Evolutionary conservation across 2,329 filamentous ascomycete genomes (phyloP), one percentile per base, ranked within the genome.

Genomic region (Fusarium sp.): DNA sequence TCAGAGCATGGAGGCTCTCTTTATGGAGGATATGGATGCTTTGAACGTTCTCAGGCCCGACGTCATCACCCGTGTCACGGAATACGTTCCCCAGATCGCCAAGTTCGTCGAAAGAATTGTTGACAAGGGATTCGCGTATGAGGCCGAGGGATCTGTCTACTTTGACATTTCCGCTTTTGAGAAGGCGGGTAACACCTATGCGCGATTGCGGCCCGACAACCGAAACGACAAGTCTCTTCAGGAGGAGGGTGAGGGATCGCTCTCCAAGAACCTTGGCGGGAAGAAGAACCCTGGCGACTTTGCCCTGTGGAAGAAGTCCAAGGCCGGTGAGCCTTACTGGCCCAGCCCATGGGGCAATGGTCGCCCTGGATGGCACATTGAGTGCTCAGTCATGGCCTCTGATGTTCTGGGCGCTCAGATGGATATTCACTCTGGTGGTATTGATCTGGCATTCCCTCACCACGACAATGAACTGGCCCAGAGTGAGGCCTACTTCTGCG

Each of bases 381-480:
- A 97, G 82, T 97, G 95, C 88, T 94, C 91, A 1, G 93, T 93
- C 14, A 97, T 98, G 95, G 93, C 94, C 0, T 95, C 92, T 2
- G 92, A 94, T 69, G 87, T 93, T n/a, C 83, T 98, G 1, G 94
- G 94, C 5, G 85, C 89, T 27, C 86, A 90, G 66, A 93, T 98
- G 84, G 95, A 98, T 78, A 92, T 97, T 58, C 95, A 97, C 79
- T 96, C 93, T 20, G 94, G 95, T 27, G 95, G 95, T 62, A 91
- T 97, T 65, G 95, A 98, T 78, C 85, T 98, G 58, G 90, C 91
- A 0, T 97, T 97, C 79, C 93, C 94, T 0, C 94, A 97, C 78
- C 94, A 94, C 79, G 94, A 96, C 79, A 97, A 97, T 73, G 95
- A 97, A 79, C 81, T 97, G 70, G 93, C 93, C 0, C 93, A 97